Conservation (phyloP, 2,329 filamentous ascomycete genomes). For the Hypoxylon sp. region DNA sequence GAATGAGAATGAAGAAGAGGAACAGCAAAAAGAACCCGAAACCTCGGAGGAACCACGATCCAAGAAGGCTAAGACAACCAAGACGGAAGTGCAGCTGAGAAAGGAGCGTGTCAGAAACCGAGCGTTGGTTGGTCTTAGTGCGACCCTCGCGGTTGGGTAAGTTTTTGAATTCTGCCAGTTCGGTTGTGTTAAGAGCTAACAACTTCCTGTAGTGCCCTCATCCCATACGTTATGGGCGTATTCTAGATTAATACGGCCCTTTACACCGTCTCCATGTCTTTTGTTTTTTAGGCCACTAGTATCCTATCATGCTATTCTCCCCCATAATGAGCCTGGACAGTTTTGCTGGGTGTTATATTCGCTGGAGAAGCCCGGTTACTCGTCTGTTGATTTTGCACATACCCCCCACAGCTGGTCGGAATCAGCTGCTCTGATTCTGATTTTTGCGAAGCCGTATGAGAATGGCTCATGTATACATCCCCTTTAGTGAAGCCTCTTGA, state of each 20-base stretch:
- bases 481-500: conserved; percentile 23
- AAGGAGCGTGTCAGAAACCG: conserved; percentile 90
- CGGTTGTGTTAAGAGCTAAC: conserved; percentile 19
- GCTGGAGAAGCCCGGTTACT: conserved; percentile 33
- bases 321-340: conserved; percentile 16
- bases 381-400: conserved; percentile 47
- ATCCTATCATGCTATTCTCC: conserved; percentile 17
- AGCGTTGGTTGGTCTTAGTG: conserved; percentile 87
- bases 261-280: conserved; percentile 17
- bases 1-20: conserved; percentile 58
- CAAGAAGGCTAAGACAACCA: conserved; percentile 88
- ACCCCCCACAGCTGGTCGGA: conserved; percentile 42
- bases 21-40: conserved; percentile 66
- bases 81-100: conserved; percentile 84
- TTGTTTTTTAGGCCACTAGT: conserved; percentile 24
- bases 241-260: conserved; percentile 55
- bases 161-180: conserved; percentile 58
- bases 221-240: conserved; percentile 68
- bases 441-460: conserved; percentile 41
- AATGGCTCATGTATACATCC: conserved; percentile 44
- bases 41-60: conserved; percentile 63
- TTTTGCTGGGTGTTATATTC: conserved; percentile 35
- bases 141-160: conserved; percentile 91
- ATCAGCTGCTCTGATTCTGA: conserved; percentile 37
- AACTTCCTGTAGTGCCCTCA: conserved; percentile 57